Evolutionary conservation across 2,329 filamentous ascomycete species (phyloP).

Genomic region (Cadophora sp.): DNA sequence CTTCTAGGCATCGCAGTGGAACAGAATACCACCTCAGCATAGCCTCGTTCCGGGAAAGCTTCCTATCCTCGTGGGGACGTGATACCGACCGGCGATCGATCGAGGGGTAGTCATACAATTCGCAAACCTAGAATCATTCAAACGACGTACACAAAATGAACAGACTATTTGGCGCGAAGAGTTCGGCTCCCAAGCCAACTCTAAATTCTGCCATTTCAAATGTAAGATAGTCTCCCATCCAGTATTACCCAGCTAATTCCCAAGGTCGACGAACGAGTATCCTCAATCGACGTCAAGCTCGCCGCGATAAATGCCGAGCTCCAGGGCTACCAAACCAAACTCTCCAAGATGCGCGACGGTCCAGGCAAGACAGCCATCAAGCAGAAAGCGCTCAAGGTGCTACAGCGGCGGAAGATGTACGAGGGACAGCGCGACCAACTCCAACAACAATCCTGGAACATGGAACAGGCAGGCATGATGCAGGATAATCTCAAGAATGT

Average conservation of each 20-base stretch:
- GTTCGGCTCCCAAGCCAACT: constrained; percentile 86
- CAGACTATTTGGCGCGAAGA: constrained; percentile 90
- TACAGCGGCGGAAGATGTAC: constrained; percentile 93
- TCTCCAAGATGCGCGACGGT: constrained; percentile 92
- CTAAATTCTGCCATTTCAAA: constrained; percentile 83
- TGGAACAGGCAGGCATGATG: constrained; percentile 99
- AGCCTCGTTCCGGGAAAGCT: background rate
- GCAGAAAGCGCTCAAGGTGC: constrained; percentile 91
- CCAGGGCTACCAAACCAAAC: constrained; percentile 83
- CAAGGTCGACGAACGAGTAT: constrained; percentile 80
- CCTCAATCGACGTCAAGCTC: constrained; percentile 92
- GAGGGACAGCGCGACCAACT: constrained; percentile 94
- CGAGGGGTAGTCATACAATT: background rate
- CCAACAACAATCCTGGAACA: constrained; percentile 95
- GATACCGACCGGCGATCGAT: constrained; percentile 6
- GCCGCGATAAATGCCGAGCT: constrained; percentile 92
- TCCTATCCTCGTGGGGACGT: background rate
- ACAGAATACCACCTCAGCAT: background rate
- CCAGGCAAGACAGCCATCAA: constrained; percentile 92
- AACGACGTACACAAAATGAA: constrained; percentile 70
- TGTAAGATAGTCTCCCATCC: constrained; percentile 53
- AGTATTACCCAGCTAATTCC: constrained; percentile 30
- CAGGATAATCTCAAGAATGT: constrained; percentile 98
- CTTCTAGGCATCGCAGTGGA: background rate
- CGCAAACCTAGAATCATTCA: background rate